Evolutionary conservation across 2,329 filamentous ascomycete genomes (phyloP).

Genomic region (Davidsoniella eucalypti): DNA sequence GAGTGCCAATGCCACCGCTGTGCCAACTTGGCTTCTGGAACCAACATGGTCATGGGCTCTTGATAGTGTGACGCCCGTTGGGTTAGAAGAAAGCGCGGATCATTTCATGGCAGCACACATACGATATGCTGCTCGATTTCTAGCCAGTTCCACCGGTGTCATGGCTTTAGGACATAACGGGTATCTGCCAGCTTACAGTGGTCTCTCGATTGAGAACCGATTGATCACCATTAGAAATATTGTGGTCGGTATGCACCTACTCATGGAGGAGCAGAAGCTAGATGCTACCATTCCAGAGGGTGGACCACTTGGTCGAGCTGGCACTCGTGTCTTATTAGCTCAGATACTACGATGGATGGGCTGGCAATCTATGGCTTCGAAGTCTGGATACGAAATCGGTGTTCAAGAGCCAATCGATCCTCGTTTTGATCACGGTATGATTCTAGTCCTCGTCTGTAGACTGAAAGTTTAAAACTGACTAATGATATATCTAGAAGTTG

Average conservation of each 20-base stretch:
- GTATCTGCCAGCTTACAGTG: constrained; percentile 46
- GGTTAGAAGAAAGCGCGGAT: constrained; percentile 16
- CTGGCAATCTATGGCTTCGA: constrained; percentile 37
- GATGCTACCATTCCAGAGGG: constrained; percentile 38
- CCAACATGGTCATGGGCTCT: constrained; percentile 57
- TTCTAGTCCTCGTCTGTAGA: background rate
- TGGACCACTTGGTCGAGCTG: constrained; percentile 26
- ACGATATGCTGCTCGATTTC: constrained; percentile 46
- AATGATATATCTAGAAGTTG: constrained; percentile 17
- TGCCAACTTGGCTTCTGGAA: constrained; percentile 42
- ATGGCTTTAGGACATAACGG: constrained; percentile 35
- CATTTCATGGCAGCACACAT: constrained; percentile 36
- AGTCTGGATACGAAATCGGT: constrained; percentile 31
- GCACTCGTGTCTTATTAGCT: constrained; percentile 56
- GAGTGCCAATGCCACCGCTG: constrained; percentile 30
- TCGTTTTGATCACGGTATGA: constrained; percentile 24
- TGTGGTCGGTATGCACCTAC: constrained; percentile 63
- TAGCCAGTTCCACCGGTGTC: constrained; percentile 41
- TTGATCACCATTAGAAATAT: constrained; percentile 48
- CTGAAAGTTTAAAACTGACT: background rate
- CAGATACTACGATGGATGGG: constrained; percentile 72
- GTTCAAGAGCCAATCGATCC: constrained; percentile 31
- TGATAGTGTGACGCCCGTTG: constrained; percentile 28
- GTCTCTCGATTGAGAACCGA: constrained; percentile 36
- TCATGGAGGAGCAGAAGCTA: constrained; percentile 82